A percentile compares a stretch with the other conserved stretches of the same genome.
Evolutionary conservation across 148 eudicot genomes (phyloP).

Genomic region (Rhododendron kiyosumense): DNA sequence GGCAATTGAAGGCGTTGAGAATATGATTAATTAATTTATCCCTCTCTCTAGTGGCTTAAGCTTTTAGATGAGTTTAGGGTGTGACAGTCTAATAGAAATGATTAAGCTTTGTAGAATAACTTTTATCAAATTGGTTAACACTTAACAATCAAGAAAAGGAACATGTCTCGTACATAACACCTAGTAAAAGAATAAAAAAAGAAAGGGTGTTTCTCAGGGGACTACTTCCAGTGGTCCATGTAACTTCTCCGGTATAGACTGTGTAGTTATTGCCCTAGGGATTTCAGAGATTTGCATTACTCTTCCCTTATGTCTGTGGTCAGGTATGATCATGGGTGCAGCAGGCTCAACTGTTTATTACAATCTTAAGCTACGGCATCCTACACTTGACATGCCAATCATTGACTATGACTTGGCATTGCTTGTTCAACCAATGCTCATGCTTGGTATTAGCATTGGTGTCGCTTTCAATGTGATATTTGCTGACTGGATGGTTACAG

Average conservation of each 20-base stretch:
- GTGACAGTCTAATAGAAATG: background rate
- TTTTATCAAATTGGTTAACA: background rate
- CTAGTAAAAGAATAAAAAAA: background rate
- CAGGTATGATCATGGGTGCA: slow-evolving; percentile 99
- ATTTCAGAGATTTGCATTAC: slow-evolving; percentile 4
- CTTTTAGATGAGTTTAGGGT: background rate
- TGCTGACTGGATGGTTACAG: slow-evolving; percentile 97
- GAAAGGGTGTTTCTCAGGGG: background rate
- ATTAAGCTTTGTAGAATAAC: background rate
- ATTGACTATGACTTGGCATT: slow-evolving; percentile 94
- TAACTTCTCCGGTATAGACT: background rate
- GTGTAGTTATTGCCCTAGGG: background rate
- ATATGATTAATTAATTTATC: background rate
- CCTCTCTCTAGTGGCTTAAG: background rate
- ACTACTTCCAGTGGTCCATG: background rate
- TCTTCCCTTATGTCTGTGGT: background rate
- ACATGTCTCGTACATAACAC: background rate
- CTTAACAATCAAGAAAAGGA: background rate
- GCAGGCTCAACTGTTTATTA: slow-evolving; percentile 80
- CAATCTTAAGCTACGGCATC: slow-evolving; percentile 81
- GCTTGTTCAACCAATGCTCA: slow-evolving; percentile 93
- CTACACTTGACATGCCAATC: slow-evolving; percentile 82
- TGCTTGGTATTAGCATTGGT: slow-evolving; percentile 95
- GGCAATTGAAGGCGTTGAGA: background rate
- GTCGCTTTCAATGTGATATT: slow-evolving; percentile 83